These are phyloP conservation scores for thale cress (Arabidopsis thaliana) DNA, from an alignment of 345 rosid genomes.

Conservation along the genomic window DNA sequence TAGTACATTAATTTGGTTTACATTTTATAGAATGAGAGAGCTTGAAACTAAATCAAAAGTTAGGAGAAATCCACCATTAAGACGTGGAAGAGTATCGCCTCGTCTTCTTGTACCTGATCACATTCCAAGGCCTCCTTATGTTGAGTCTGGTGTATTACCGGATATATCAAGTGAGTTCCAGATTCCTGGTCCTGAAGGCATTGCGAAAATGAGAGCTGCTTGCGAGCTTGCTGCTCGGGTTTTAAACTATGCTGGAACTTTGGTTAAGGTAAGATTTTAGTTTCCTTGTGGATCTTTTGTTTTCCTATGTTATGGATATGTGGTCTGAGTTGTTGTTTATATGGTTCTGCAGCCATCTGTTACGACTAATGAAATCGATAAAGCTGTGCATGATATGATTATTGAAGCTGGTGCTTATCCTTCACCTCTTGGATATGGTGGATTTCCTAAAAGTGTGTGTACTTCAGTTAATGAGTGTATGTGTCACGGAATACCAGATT, in stretches of 20 bases:
- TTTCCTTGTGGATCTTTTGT: neutral
- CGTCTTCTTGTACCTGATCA: constrained; percentile 81
- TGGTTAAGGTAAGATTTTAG: constrained; percentile 66
- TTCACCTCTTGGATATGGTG: constrained; percentile 97
- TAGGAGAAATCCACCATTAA: constrained; percentile 62
- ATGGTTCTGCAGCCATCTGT: constrained; percentile 71
- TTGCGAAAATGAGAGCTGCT: constrained; percentile 78
- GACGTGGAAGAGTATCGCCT: constrained; percentile 86
- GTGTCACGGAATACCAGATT: constrained; percentile 98
- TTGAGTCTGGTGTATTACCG: constrained; percentile 60
- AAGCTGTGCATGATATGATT: constrained; percentile 89
- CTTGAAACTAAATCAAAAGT: constrained; percentile 51
- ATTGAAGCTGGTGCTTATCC: constrained; percentile 97
- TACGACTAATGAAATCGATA: constrained; percentile 90
- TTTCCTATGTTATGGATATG: neutral
- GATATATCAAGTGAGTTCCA: constrained; percentile 69
- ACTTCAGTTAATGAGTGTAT: constrained; percentile 96
- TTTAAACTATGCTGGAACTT: constrained; percentile 71
- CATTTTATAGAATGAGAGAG: constrained; percentile 61
- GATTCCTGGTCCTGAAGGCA: constrained; percentile 76
- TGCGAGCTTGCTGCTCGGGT: constrained; percentile 95
- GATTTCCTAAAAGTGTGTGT: constrained; percentile 94
- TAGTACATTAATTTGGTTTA: neutral
- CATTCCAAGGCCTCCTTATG: constrained; percentile 81
- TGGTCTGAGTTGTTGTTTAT: constrained; percentile 19